phyloP scores from a whole-genome alignment of 805 yeast species.

The Pichia manshurica region DNA sequence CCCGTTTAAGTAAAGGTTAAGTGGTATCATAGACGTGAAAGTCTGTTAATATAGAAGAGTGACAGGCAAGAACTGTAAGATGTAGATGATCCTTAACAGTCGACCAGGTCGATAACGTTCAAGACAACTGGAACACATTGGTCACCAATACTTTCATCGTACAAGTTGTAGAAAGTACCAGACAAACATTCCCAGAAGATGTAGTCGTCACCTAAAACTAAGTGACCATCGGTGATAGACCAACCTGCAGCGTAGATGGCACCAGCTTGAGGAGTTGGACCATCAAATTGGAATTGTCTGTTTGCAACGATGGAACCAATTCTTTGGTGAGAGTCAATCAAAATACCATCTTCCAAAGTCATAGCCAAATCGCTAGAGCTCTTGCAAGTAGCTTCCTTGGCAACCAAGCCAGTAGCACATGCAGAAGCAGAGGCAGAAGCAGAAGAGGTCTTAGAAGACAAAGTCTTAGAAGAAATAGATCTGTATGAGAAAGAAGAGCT shows the following conservation, averaged over 20 bases:
- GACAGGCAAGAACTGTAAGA: too few relatives aligned
- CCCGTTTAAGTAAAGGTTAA: background rate
- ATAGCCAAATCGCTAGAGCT: conserved; percentile 37
- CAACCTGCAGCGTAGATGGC: conserved; percentile 49
- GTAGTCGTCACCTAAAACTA: conserved; percentile 44
- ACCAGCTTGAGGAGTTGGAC: conserved; percentile 61
- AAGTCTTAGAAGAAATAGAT: conserved; percentile 14
- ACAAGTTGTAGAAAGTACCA: conserved; percentile 54
- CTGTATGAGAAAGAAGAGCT: conserved; percentile 30
- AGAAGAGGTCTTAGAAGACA: conserved; percentile 8
- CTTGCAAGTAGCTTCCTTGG: conserved; percentile 30
- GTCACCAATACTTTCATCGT: conserved; percentile 42
- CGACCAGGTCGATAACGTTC: conserved; percentile 37
- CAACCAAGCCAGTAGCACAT: conserved; percentile 24
- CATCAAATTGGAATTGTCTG: conserved; percentile 63
- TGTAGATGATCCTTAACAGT: conserved; percentile 20
- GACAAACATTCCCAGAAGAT: conserved; percentile 50
- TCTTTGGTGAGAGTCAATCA: conserved; percentile 45
- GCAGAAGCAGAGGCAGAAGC: conserved; percentile 18
- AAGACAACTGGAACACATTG: conserved; percentile 45
- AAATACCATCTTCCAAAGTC: conserved; percentile 36
- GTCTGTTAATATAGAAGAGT: too few relatives aligned
- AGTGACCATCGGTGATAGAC: conserved; percentile 42
- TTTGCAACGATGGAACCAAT: conserved; percentile 55
- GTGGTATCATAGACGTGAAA: background rate